A percentile compares a stretch with the other conserved stretches of the same genome.
These are phyloP conservation scores for Sugiyamaella japonica DNA, from an alignment of 1,139 yeast genomes.

Conservation along the genomic window DNA sequence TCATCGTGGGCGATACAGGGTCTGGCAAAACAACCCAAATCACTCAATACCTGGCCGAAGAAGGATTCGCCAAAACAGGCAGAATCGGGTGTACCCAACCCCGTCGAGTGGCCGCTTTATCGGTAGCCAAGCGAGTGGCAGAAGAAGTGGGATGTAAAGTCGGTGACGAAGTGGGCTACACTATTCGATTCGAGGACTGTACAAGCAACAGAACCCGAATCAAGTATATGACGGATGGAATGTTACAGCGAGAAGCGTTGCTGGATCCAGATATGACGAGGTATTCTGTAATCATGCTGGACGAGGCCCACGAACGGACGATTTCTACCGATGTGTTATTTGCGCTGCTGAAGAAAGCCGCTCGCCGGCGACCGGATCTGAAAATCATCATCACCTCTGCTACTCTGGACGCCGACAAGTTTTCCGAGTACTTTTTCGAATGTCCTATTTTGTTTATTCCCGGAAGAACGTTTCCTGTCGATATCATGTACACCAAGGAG, in stretches of 20 bases:
- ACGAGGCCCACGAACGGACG: slow-evolving; percentile 96
- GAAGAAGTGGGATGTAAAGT: slow-evolving; percentile 70
- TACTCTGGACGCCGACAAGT: slow-evolving; percentile 81
- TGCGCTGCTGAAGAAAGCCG: slow-evolving; percentile 77
- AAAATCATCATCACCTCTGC: slow-evolving; percentile 89
- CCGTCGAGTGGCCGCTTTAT: slow-evolving; percentile 90
- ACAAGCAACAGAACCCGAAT: slow-evolving; percentile 63
- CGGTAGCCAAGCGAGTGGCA: slow-evolving; percentile 88
- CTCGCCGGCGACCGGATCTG: slow-evolving; percentile 60
- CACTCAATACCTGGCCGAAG: slow-evolving; percentile 79
- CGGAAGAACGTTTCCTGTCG: slow-evolving; percentile 90
- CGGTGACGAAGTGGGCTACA: slow-evolving; percentile 84
- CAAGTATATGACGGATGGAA: slow-evolving; percentile 95
- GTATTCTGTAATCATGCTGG: slow-evolving; percentile 85
- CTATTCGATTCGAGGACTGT: slow-evolving; percentile 82
- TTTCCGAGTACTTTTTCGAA: slow-evolving; percentile 69
- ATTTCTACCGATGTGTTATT: slow-evolving; percentile 90
- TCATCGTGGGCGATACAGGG: slow-evolving; percentile 94
- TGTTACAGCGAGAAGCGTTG: slow-evolving; percentile 82
- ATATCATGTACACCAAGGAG: slow-evolving; percentile 67
- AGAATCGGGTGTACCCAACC: slow-evolving; percentile 93
- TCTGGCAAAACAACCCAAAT: slow-evolving; percentile 96
- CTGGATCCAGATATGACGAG: slow-evolving; percentile 68
- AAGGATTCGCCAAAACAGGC: slow-evolving; percentile 58
- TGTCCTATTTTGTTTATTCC: slow-evolving; percentile 86